Evolutionary conservation across 73 alveolate species (phyloP), one percentile per base, ranked within the genome.

Genomic region (Breviolum minutum): DNA sequence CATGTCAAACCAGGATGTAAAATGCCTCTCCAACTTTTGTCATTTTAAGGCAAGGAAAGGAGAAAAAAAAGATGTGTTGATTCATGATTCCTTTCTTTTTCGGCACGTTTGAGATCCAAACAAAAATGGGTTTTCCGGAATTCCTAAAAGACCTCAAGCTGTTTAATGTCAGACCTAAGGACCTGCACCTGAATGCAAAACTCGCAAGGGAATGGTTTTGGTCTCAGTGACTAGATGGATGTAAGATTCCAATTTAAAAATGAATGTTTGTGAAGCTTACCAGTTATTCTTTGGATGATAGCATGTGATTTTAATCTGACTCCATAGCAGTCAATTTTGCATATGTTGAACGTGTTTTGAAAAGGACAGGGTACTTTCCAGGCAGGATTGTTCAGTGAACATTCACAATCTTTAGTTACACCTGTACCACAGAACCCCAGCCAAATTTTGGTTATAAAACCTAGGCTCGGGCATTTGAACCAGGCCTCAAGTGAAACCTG

Each of bases 401-500:
- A 40, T 40, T 40, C 5, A 40, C 54, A 40, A 40, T 40, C 54
- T 40, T 68, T 17, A 68, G 77, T 14, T 68, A 17, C 62, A n/a
- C 0, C 7, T 9, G 86, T 0, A 22, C 26, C 27, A 17, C 19
- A 27, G 63, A 27, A 2, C 61, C 16, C 24, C 10, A n/a, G 16
- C 24, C 14, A 12, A 40, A 83, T 83, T 17, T 3, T 20, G 24
- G 74, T 83, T 68, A 7, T 17, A 60, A 2, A 27, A n/a, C 63
- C 63, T 13, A 90, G 96, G 96, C 70, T 90, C 69, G 96, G 96
- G 30, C 84, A 74, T 61, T 73, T 90, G 87, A 90, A 90, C 96
- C 87, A 90, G 95, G 95, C 85, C 54, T 40, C 54, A 40, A 40
- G 54, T 40, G 54, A 40, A 40, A 40, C 54, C 54, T 40, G 54